Percentiles rank a stretch among this genome's conserved stretches.
These are phyloP conservation scores for Senecio squalidus DNA, from an alignment of 140 eudicot genomes.

Conservation along the genomic window DNA sequence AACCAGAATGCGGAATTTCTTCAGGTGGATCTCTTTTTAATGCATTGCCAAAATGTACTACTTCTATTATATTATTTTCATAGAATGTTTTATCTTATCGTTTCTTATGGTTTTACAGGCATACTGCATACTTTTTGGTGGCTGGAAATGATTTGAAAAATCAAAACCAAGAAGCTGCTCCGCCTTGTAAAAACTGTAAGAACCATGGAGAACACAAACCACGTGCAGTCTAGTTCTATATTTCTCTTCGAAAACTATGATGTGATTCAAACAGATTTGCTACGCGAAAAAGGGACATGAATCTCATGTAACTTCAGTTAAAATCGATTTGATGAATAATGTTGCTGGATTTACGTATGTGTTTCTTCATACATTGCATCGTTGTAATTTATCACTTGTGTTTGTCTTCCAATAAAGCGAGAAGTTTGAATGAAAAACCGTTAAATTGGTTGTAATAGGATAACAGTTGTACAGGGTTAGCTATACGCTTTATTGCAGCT, in stretches of 20 bases:
- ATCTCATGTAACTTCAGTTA: slow-evolving; percentile 4
- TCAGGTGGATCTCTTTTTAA: slow-evolving; percentile 53
- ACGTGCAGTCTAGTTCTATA: slow-evolving; percentile 27
- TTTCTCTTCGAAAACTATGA: no score
- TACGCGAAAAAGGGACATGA: slow-evolving; percentile 1
- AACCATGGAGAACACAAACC: slow-evolving; percentile 55
- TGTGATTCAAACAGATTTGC: slow-evolving; percentile 11
- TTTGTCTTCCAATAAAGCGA: no score
- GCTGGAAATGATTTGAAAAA: slow-evolving; percentile 93
- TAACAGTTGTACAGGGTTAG: no score
- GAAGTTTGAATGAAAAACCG: no score
- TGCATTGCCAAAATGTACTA: not conserved
- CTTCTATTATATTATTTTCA: not conserved
- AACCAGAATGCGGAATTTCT: slow-evolving; percentile 79
- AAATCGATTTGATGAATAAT: no score
- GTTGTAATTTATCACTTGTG: no score
- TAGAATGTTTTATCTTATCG: not conserved
- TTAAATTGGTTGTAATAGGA: no score
- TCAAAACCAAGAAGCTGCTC: slow-evolving; percentile 44
- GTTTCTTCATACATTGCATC: no score
- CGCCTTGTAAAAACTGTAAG: slow-evolving; percentile 47
- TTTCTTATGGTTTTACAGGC: slow-evolving; percentile 37
- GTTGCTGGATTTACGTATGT: no score
- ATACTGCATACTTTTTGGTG: slow-evolving; percentile 90
- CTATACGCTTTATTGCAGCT: no score